These are phyloP conservation scores for Penicillium sclerotigenum DNA, from an alignment of 2,329 filamentous ascomycete species.

Conservation along the genomic window DNA sequence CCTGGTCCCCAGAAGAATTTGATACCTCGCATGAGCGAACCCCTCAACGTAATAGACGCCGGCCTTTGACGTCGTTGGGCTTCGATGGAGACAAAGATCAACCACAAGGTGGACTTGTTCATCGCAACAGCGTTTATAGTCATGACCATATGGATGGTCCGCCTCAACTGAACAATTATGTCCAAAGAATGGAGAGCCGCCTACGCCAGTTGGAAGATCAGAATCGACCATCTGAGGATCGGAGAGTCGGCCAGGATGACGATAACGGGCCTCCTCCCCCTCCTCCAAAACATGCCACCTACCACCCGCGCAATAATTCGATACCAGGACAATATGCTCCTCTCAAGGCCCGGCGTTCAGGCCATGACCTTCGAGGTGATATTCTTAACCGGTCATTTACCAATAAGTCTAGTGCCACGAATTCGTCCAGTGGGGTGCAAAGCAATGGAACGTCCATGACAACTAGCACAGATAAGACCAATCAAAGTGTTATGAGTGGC, in stretches of 20 bases:
- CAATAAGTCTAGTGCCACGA: slow-evolving; percentile 81
- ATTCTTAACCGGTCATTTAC: slow-evolving; percentile 77
- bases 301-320: slow-evolving; percentile 44
- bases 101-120: slow-evolving; percentile 58
- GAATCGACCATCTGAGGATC: slow-evolving; percentile 42
- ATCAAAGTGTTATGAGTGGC: slow-evolving; percentile 89
- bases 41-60: slow-evolving; percentile 38
- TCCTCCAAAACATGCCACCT: slow-evolving; percentile 55
- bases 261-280: slow-evolving; percentile 57
- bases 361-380: slow-evolving; percentile 70
- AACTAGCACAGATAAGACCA: slow-evolving; percentile 72
- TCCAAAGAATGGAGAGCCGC: slow-evolving; percentile 85
- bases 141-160: slow-evolving; percentile 52
- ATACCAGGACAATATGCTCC: slow-evolving; percentile 39
- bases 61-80: slow-evolving; percentile 73
- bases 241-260: slow-evolving; percentile 51
- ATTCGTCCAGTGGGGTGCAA: slow-evolving; percentile 68
- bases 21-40: slow-evolving; percentile 48
- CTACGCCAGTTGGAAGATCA: slow-evolving; percentile 66
- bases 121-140: slow-evolving; percentile 40
- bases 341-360: slow-evolving; percentile 47
- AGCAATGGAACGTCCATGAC: slow-evolving; percentile 64
- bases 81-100: slow-evolving; percentile 54
- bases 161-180: slow-evolving; percentile 78
- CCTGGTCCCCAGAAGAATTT: slow-evolving; percentile 91